Base-by-base conservation (phyloP, 1,284 basidiomycete genomes). In the Sanghuangporus sanghuang region DNA sequence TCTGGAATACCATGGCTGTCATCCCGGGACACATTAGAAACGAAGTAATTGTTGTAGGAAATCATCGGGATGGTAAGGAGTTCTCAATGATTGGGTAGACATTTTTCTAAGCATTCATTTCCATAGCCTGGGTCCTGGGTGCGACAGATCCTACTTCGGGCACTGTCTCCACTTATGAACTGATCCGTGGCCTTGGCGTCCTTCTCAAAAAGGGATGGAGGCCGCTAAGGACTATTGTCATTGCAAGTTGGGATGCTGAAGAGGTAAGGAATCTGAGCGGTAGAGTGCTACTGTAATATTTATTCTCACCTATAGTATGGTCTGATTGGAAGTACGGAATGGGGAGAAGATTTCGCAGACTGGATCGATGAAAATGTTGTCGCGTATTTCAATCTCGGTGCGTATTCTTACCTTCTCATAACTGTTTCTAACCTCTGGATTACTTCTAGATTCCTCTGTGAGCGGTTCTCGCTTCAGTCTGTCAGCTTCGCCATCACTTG, bases 201-300 rank as follows among this genome's bases (percentile, higher is more conserved):
- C 78, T 98, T 1, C 71, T 92, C 23, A 78, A 77, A 68, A 79
- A 77, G n/a, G 95, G 94, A 32, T 98, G 96, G 96, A 92, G 87
- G 69, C 96, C 96, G 3, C 76, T 95, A 42, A 80, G 95, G 63
- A 96, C 92, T 18, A 86, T 96, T 69, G 76, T 96, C 16, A 81
- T 98, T 59, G 93, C 92, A 3, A 91, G 87, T 67, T 97, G 93
- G 95, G 94, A 96, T 74, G 96, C 86, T 0, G 95, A 98, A 77
- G 96, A 95, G 81, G 86, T 88, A 53, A 50, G 72, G 67, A 50
- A 3, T 1, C 16, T 54, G 7, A 6, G 4, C 32, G 11, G 16
- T 21, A 49, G 38, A 35, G 18, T 8, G 23, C 27, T 60, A 59
- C 9, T 27, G 8, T 14, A 1, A 16, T 18, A 21, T 35, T 23